Evolutionary conservation across 2,329 filamentous ascomycete genomes (phyloP), one percentile per base, ranked within the genome.

Genomic region (Alternaria postmessia): DNA sequence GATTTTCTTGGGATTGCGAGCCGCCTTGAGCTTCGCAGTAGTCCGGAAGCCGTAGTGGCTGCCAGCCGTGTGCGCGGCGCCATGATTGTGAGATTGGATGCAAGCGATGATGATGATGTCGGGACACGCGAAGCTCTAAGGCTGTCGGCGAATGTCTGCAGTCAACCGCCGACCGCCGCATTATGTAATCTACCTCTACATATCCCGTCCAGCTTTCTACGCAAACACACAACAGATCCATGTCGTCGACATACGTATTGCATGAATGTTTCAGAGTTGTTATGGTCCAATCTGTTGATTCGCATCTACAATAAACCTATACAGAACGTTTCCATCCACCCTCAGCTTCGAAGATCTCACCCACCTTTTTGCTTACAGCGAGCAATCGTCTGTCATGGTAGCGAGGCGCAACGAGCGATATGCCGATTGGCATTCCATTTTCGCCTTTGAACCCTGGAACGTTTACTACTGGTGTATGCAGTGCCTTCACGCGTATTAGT

Each of bases 401-500:
- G 28, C 75, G 57, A 1, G 81, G 77, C 0, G 79, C 80, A 0
- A 87, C 82, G 1, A 87, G 68, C 0, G 84, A 86, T 20, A 88
- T 65, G 0, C 89, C 88, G 38, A 91, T 81, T 0, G 88, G 89
- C 81, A 91, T 75, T 0, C 80, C 82, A 59, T 85, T 81, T 30
- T 79, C 79, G 0, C 88, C 88, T 34, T 80, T 75, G 64, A 91
- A 90, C 0, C 87, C 88, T 0, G 88, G 87, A 0, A 91, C 73
- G 60, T 90, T 90, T n/a, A 90, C 75, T 0, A 87, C 86, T 0
- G 88, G 88, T 1, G 82, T 84, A 62, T 91, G 88, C 14, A 90
- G 74, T 57, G 66, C 68, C 67, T 63, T 2, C 9, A 26, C 5
- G 3, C 16, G 20, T 18, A 18, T 66, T 42, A 66, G 56, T 14